Percentiles rank a stretch among this genome's conserved stretches.
Conservation (phyloP, 768 basidiomycete genomes). For the Lentinula lateritia region DNA sequence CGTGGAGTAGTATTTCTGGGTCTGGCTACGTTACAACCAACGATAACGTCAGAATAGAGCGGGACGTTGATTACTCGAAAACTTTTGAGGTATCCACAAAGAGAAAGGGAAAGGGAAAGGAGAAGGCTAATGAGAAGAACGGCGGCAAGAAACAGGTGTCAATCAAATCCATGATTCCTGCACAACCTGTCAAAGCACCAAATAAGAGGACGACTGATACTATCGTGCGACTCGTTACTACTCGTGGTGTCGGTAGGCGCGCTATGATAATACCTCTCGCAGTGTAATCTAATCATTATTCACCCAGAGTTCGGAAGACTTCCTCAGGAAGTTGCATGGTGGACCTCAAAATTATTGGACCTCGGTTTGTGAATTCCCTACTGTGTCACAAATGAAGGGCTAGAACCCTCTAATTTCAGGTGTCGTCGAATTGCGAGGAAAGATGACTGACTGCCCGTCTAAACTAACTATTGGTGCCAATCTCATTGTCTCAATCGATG, state of each 20-base stretch:
- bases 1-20: slow-evolving; percentile 76
- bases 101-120: slow-evolving; percentile 34
- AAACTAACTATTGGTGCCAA: slow-evolving; percentile 68
- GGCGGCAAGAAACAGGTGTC: slow-evolving; percentile 60
- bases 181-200: slow-evolving; percentile 40
- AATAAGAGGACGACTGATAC: slow-evolving; percentile 48
- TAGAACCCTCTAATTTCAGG: slow-evolving; percentile 27
- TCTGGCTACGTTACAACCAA: slow-evolving; percentile 61
- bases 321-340: slow-evolving; percentile 61
- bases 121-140: slow-evolving; percentile 22
- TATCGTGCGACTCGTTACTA: slow-evolving; percentile 64
- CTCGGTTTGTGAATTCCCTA: slow-evolving; percentile 36
- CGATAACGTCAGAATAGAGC: slow-evolving; percentile 55
- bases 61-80: slow-evolving; percentile 35
- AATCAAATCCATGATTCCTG: slow-evolving; percentile 60
- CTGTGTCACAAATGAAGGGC: neutral
- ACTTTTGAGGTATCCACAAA: slow-evolving; percentile 20
- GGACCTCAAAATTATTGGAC: slow-evolving; percentile 74
- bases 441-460: slow-evolving; percentile 74
- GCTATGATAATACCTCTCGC: neutral
- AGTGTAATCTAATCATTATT: neutral
- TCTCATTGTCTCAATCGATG: slow-evolving; percentile 70
- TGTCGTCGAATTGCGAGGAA: slow-evolving; percentile 61
- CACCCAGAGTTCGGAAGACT: slow-evolving; percentile 70
- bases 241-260: slow-evolving; percentile 56